Base-by-base conservation (phyloP, 208 protist genomes). In the Acanthamoeba royreba region DNA sequence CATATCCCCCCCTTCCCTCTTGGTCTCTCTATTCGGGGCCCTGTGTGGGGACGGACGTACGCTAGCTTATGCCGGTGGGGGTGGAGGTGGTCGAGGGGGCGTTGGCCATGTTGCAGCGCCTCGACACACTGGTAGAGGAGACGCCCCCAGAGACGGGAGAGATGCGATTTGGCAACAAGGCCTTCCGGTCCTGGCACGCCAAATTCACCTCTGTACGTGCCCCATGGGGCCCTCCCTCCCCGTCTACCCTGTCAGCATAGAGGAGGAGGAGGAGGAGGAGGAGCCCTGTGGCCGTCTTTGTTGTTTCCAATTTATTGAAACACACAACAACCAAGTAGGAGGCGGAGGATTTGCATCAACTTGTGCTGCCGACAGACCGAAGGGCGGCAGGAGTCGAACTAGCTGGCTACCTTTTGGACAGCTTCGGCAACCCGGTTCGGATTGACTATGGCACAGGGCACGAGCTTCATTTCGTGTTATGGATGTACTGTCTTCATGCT, bases 361-460 rank as follows among this genome's bases (percentile, higher is more conserved):
- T 79, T 11, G 55, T 92, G 9, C 40, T 92, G 45, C 86, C 87
- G 5, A 47, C 52, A 38, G 31, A 43, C 33, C 49, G 38, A 22
- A 9, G 33, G 5, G 66, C 46, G 5, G 35, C 53, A 1, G 42
- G 38, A 0, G 17, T 43, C 2, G 94, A 96, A 55, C 55, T 96
- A 11, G 19, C 5, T 13, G 43, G 52, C 74, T 99, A 99, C 96
- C 92, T 99, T 22, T 93, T 96, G 55, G 98, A 99, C 83, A 93
- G 97, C 45, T 99, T 99, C 79, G 99, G 99, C 9, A 99, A 99
- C 94, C 72, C 94, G 42, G 98, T 96, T 4, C 97, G 99, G 55
- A 98, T 99, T 8, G 99, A 99, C 96, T 99, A 99, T 95, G 99
- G 99, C 69, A 99, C 98, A 40, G 99, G 99, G 17, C 99, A 99